phyloP scores from a whole-genome alignment of 768 basidiomycete genomes.

The Pulveroboletus sp. region DNA sequence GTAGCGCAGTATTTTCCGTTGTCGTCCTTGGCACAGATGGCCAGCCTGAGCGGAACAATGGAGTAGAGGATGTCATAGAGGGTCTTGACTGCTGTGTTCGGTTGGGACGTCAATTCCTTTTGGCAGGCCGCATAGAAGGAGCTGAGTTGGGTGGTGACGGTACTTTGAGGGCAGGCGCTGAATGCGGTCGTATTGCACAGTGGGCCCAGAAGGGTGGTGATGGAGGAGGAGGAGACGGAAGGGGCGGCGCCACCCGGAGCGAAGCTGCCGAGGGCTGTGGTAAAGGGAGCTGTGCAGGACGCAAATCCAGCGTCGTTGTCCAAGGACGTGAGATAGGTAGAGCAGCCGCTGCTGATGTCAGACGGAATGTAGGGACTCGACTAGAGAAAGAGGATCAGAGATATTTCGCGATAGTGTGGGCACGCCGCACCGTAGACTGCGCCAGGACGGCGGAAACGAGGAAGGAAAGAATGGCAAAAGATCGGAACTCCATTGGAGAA shows the following conservation, averaged over 20 bases:
- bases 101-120: conserved; percentile 57
- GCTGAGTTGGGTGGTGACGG: conserved; percentile 59
- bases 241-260: conserved; percentile 41
- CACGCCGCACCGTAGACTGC: conserved; percentile 38
- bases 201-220: conserved; percentile 48
- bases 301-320: conserved; percentile 56
- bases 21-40: conserved; percentile 77
- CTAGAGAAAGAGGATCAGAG: conserved; percentile 21
- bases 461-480: conserved; percentile 49
- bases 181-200: conserved; percentile 52
- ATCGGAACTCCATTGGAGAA: conserved; percentile 42
- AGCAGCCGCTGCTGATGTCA: conserved; percentile 53
- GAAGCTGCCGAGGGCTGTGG: conserved; percentile 55
- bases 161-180: conserved; percentile 49
- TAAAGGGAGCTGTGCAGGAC: conserved; percentile 61
- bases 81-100: conserved; percentile 47
- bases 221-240: conserved; percentile 37
- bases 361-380: conserved; percentile 61
- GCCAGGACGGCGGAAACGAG: conserved; percentile 50
- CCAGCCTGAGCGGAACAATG: conserved; percentile 56
- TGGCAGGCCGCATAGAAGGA: conserved; percentile 70
- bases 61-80: conserved; percentile 82
- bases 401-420: neutral
- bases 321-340: conserved; percentile 54
- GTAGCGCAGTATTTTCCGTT: conserved; percentile 65